These are phyloP conservation scores for Pichia sp. DNA, from an alignment of 1,139 yeast genomes.

Conservation along the genomic window DNA sequence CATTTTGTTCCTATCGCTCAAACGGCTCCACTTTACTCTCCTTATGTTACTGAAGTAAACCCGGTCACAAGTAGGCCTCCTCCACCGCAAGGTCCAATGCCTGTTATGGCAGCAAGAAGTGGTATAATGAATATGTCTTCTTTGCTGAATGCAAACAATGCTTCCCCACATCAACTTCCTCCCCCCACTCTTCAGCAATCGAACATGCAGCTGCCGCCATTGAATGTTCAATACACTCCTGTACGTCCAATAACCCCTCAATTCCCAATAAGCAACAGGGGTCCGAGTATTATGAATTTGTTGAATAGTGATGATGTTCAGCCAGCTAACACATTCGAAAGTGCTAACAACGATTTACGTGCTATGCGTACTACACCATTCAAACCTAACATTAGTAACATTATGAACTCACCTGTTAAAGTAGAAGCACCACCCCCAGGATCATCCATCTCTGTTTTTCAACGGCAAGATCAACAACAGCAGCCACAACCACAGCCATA, in stretches of 20 bases:
- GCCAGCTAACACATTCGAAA: not conserved
- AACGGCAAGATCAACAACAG: slow-evolving; percentile 2
- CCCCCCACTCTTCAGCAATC: not conserved
- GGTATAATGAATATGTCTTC: slow-evolving; percentile 16
- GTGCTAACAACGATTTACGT: not conserved
- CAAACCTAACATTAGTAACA: slow-evolving; percentile 16
- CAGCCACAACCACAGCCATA: slow-evolving; percentile 4
- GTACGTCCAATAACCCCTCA: slow-evolving; percentile 10
- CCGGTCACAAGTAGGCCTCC: not conserved
- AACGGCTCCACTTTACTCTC: slow-evolving; percentile 9
- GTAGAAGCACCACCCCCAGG: not conserved
- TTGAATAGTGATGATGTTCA: slow-evolving; percentile 27
- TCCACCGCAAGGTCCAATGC: slow-evolving; percentile 2
- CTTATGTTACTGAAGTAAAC: slow-evolving; percentile 1
- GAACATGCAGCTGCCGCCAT: slow-evolving; percentile 5
- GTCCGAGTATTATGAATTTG: slow-evolving; percentile 30
- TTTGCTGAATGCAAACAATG: slow-evolving; percentile 7
- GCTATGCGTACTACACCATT: slow-evolving; percentile 8
- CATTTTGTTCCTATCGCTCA: slow-evolving; percentile 15
- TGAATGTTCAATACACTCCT: not conserved
- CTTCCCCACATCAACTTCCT: not conserved
- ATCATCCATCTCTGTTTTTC: not conserved
- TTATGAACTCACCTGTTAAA: slow-evolving; percentile 13
- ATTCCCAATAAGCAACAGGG: slow-evolving; percentile 1
- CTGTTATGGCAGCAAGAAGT: not conserved